Evolutionary conservation across 768 basidiomycete genomes (phyloP), one percentile per base, ranked within the genome.

Genomic region (Russula foetens): DNA sequence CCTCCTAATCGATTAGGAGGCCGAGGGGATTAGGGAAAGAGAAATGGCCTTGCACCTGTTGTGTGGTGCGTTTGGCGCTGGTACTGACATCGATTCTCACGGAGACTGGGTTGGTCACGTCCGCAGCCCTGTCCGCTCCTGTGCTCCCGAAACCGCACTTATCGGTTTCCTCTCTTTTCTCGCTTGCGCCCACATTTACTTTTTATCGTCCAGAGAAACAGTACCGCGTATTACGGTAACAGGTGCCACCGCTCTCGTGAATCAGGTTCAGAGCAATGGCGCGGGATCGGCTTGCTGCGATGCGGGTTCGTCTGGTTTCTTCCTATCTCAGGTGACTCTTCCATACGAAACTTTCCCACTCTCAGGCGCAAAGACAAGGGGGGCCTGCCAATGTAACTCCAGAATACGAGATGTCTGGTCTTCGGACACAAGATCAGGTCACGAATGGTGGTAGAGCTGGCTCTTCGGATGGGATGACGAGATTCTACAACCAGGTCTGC

Each of bases 401-500:
- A 38, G 67, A 65, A 41, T 69, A 71, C 44, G 73, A 74, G 66
- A 69, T 74, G 73, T 58, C 69, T 9, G 67, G 66, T 46, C 17
- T 72, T 56, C 63, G 53, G 21, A 60, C 59, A 17, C 69, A 62
- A 35, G 63, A 59, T 53, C 53, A 49, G 24, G 41, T 66, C 59
- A 55, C 70, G 31, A 60, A 66, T 33, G 62, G 62, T 17, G 63
- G 63, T 14, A n/a, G n/a, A n/a, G n/a, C n/a, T n/a, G n/a, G n/a
- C n/a, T 66, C 56, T 44, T 46, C 64, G 11, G 70, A 70, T 38
- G 60, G 69, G 3, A 72, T 72, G 70, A 50, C 68, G 1, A 58
- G 67, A 23, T 74, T 74, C 60, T 72, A 71, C 60, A 59, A 62
- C 35, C 69, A 74, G 69, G 73, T 74, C 41, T 53, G 71, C 46